Percentiles rank a stretch among this genome's conserved stretches.
phyloP scores from a whole-genome alignment of 2,329 filamentous ascomycete species.

The Sporothrix mexicana region DNA sequence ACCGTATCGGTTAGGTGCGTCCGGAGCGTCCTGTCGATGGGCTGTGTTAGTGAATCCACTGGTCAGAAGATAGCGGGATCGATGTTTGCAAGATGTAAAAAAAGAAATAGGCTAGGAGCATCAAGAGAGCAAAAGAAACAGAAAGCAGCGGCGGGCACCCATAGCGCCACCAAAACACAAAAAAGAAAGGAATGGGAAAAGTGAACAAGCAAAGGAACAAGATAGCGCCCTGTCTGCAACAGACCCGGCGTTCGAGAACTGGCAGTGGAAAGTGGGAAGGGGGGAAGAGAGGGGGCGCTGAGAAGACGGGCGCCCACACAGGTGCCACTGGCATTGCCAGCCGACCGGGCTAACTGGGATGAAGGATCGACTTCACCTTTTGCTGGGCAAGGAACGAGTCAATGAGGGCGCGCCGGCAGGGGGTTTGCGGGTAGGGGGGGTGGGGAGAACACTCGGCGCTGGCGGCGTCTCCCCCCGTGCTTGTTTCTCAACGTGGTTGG shows the following conservation, averaged over 20 bases:
- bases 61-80: neutral
- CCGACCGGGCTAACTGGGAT: slow-evolving; percentile 28
- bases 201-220: slow-evolving; percentile 11
- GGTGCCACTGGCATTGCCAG: slow-evolving; percentile 16
- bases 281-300: neutral
- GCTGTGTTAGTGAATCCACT: neutral
- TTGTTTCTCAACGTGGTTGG: slow-evolving; percentile 26
- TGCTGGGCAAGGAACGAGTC: neutral
- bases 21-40: slow-evolving; percentile 4
- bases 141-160: neutral
- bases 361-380: slow-evolving; percentile 15
- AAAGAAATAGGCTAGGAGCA: neutral
- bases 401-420: neutral
- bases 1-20: slow-evolving; percentile 1
- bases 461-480: slow-evolving; percentile 10
- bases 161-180: slow-evolving; percentile 2
- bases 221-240: slow-evolving; percentile 22
- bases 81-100: neutral
- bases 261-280: slow-evolving; percentile 27
- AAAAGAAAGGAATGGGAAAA: neutral
- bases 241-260: slow-evolving; percentile 25
- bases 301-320: neutral
- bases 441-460: slow-evolving; percentile 12
- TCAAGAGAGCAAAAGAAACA: slow-evolving; percentile 2
- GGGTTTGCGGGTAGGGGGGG: slow-evolving; percentile 1